Evolutionary conservation across 257 asterid genomes (phyloP), one percentile per base, ranked within the genome.

Genomic region (Penstemon barbatus): DNA sequence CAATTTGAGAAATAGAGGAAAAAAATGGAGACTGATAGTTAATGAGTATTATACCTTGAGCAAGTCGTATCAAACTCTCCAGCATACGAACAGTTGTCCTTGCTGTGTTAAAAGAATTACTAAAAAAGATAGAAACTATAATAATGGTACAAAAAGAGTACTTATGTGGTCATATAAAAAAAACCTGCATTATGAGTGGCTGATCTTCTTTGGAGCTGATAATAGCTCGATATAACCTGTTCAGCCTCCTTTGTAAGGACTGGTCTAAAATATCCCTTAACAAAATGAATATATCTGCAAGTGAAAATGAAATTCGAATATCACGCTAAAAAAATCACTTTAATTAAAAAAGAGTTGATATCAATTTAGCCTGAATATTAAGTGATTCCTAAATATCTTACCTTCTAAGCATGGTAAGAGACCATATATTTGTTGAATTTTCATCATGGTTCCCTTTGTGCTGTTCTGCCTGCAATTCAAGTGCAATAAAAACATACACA

Each of bases 1-100:
- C 71, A 75, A 65, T 68, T 75, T 65, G 71, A 70, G 48, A 63
- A 78, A 63, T 53, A 8, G 57, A 38, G 42, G 57, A n/a, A 70
- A 41, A 66, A 7, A 51, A 5, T 3, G 46, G 70, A 71, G 49
- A 70, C 44, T 15, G 76, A 72, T 49, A 44, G 13, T 33, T 15
- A 67, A 66, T 54, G 58, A 61, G 59, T 13, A 59, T 37, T 51
- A 55, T 78, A 92, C 98, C 98, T 82, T 90, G 99, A 69, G 99
- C 99, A 75, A 93, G 96, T 75, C 97, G 91, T 78, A 93, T 93
- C 86, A 93, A 81, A 79, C 99, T 93, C 81, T 93, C 99, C 85
- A 93, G 86, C 99, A 90, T 93, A 74, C 96, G 96, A 36, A 93
- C 84, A 9, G 97, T 93, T 71, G 99, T 93, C 85, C 99, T 87